These are phyloP conservation scores for Tulasnella sp. DNA, from an alignment of 768 basidiomycete genomes.

Conservation along the genomic window DNA sequence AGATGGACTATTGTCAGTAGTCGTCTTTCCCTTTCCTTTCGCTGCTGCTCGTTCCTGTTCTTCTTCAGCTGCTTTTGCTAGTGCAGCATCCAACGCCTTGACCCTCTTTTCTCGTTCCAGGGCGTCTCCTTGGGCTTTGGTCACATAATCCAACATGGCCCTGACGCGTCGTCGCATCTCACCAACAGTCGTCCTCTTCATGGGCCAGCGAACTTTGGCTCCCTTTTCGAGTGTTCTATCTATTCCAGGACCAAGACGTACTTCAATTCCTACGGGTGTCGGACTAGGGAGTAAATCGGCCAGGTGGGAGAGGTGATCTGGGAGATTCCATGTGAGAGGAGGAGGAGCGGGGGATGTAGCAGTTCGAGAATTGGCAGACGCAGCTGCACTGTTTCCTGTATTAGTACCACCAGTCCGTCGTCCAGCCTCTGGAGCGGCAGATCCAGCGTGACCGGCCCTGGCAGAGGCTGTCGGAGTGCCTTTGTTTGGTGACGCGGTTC, in stretches of 20 bases:
- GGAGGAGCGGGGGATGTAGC: conserved; percentile 13
- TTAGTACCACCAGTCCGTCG: conserved; percentile 6
- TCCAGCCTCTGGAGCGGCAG: conserved; percentile 2
- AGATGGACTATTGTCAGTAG: background rate
- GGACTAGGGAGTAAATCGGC: conserved; percentile 16
- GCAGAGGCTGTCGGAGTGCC: background rate
- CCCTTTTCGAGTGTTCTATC: conserved; percentile 13
- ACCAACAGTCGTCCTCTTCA: conserved; percentile 17
- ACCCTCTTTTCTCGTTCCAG: conserved; percentile 16
- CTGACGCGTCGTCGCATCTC: conserved; percentile 17
- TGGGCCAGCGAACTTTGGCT: conserved; percentile 17
- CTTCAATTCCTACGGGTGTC: conserved; percentile 12
- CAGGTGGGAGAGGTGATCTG: conserved; percentile 17
- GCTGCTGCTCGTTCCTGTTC: conserved; percentile 10
- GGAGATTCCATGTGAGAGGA: conserved; percentile 13
- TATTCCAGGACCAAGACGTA: conserved; percentile 5
- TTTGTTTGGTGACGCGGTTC: background rate
- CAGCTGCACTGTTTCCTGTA: conserved; percentile 2
- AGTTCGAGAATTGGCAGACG: background rate
- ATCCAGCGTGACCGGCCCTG: background rate
- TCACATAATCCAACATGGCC: conserved; percentile 16
- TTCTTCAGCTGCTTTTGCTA: background rate
- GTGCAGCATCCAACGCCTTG: conserved; percentile 10
- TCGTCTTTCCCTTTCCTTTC: conserved; percentile 2
- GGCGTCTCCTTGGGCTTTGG: conserved; percentile 16